Conservation (phyloP, 169 alveolate genomes). For the Plasmodium coatneyi region DNA sequence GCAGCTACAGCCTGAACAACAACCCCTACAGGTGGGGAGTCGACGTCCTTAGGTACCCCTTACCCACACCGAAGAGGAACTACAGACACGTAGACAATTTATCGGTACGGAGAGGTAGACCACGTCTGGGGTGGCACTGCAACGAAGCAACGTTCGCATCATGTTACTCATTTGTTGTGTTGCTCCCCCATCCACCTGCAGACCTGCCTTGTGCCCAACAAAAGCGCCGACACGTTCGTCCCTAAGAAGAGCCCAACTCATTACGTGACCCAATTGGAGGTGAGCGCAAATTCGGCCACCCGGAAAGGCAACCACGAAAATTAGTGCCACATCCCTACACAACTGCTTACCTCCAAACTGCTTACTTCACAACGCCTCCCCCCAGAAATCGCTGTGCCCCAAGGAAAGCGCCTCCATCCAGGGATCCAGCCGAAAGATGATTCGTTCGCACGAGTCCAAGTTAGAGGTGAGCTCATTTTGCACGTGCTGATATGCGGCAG, state of each 20-base stretch:
- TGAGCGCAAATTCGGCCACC: not conserved
- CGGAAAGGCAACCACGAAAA: not conserved
- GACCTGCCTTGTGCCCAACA: conserved; percentile 56
- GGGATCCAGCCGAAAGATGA: conserved; percentile 18
- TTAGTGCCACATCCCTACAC: not conserved
- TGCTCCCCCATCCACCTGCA: not conserved
- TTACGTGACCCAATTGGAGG: conserved; percentile 57
- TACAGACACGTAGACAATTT: conserved; percentile 42
- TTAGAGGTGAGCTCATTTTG: conserved; percentile 7
- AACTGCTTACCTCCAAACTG: not conserved
- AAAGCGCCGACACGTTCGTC: conserved; percentile 44
- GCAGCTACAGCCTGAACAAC: conserved; percentile 21
- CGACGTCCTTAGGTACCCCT: conserved; percentile 36
- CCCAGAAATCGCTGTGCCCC: conserved; percentile 62
- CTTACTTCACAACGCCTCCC: not conserved
- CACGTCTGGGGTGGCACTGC: not conserved
- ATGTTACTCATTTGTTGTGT: not conserved
- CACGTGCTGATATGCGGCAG: not conserved
- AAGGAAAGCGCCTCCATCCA: conserved; percentile 26
- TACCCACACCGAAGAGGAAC: conserved; percentile 44
- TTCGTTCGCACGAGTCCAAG: conserved; percentile 18
- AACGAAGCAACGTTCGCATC: not conserved
- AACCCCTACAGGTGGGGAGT: conserved; percentile 73
- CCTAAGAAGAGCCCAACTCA: conserved; percentile 33
- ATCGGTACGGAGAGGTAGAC: conserved; percentile 7